Evolutionary conservation across 1,284 basidiomycete species (phyloP).

Genomic region (Microbotryum intermedium): DNA sequence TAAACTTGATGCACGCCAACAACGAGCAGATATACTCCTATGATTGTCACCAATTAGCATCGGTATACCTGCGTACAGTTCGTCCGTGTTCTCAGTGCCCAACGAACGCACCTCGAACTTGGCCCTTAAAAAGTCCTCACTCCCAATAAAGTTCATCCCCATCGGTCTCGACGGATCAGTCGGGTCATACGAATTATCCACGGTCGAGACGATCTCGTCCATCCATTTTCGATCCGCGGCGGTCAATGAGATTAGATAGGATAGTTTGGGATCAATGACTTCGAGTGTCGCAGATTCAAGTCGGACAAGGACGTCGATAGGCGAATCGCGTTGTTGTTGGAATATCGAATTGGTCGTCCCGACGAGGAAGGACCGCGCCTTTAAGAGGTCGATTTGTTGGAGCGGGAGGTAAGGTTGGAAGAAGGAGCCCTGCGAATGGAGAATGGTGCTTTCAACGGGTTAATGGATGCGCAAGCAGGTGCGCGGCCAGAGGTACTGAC

Average conservation of each 20-base stretch:
- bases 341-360: constrained; percentile 94
- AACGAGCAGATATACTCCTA: constrained; percentile 76
- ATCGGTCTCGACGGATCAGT: constrained; percentile 50
- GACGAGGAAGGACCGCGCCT: constrained; percentile 68
- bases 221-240: constrained; percentile 96
- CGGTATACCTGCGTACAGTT: not conserved
- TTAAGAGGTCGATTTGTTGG: constrained; percentile 86
- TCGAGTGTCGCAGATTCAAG: constrained; percentile 76
- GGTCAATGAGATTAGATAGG: constrained; percentile 69
- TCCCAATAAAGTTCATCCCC: constrained; percentile 76
- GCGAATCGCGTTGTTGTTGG: constrained; percentile 75
- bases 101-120: constrained; percentile 57
- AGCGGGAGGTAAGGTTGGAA: constrained; percentile 97
- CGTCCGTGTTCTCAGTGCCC: constrained; percentile 27
- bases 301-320: constrained; percentile 78
- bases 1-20: constrained; percentile 73
- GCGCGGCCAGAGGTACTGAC: constrained; percentile 14
- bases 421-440: constrained; percentile 65
- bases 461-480: not conserved
- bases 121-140: constrained; percentile 79
- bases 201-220: constrained; percentile 65
- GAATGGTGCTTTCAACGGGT: too few relatives aligned
- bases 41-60: constrained; percentile 42
- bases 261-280: constrained; percentile 70
- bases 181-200: constrained; percentile 69